Evolutionary conservation across 768 basidiomycete genomes (phyloP).

Genomic region (Amanita fuliginea): DNA sequence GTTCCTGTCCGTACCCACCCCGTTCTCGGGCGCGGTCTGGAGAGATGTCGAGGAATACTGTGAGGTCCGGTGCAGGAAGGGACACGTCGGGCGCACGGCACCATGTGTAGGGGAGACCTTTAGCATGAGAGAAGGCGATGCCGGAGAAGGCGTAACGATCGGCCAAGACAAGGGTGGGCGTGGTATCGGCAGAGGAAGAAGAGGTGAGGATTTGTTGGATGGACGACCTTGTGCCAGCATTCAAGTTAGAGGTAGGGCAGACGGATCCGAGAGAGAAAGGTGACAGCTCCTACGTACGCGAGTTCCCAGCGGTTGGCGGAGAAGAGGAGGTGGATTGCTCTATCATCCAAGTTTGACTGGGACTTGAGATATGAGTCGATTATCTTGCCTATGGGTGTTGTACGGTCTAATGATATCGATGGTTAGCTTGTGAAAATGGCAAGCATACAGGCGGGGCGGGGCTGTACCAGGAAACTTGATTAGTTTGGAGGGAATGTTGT

Average conservation of each 20-base stretch:
- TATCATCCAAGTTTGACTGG: conserved; percentile 81
- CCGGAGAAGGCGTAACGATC: conserved; percentile 98
- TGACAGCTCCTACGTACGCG: conserved; percentile 38
- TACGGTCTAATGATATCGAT: conserved; percentile 57
- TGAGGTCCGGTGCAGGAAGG: conserved; percentile 83
- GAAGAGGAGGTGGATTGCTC: conserved; percentile 87
- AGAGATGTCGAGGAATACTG: conserved; percentile 76
- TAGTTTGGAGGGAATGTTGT: conserved; percentile 37
- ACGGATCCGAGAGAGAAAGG: no score
- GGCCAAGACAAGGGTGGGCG: conserved; percentile 56
- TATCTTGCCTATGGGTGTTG: conserved; percentile 84
- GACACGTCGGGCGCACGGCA: conserved; percentile 78
- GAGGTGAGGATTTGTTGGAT: conserved; percentile 49
- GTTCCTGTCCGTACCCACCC: conserved; percentile 77
- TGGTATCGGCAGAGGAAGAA: not conserved
- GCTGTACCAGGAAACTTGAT: conserved; percentile 85
- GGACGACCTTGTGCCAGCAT: conserved; percentile 28
- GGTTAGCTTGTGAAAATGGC: not conserved
- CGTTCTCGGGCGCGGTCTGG: conserved; percentile 57
- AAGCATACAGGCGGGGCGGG: not conserved
- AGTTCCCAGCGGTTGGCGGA: conserved; percentile 97
- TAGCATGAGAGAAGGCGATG: conserved; percentile 74
- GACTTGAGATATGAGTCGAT: conserved; percentile 88
- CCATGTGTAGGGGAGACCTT: conserved; percentile 67
- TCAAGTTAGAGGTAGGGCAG: not conserved